Conservation (phyloP, 2,329 filamentous ascomycete species). For the Microdochium trichocladiopsis region DNA sequence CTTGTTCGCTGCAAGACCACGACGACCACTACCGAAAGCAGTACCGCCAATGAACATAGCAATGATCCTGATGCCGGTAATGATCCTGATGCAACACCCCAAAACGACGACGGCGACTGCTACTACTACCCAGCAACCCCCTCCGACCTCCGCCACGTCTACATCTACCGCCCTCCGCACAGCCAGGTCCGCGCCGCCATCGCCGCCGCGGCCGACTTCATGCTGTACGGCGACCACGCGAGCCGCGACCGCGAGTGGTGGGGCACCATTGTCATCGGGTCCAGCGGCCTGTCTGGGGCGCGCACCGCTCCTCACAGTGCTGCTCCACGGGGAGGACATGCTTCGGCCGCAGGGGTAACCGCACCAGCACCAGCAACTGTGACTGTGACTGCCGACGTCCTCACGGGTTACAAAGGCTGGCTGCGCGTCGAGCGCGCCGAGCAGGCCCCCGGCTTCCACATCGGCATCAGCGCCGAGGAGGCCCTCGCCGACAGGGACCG, state of each 20-base stretch:
- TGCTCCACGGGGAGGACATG: too few relatives aligned
- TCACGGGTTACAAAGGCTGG: constrained; percentile 42
- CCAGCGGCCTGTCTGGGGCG: constrained; percentile 5
- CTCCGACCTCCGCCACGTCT: constrained; percentile 39
- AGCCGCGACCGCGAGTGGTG: constrained; percentile 45
- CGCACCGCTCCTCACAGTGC: constrained; percentile 1
- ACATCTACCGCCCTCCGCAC: constrained; percentile 35
- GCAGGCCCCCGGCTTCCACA: constrained; percentile 26
- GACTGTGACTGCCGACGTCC: constrained; percentile 19
- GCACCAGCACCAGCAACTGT: constrained; percentile 7
- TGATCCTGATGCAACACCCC: too few relatives aligned
- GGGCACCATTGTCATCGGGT: constrained; percentile 49
- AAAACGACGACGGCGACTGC: too few relatives aligned
- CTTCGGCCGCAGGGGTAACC: constrained; percentile 12
- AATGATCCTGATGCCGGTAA: neutral
- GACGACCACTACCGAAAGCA: too few relatives aligned
- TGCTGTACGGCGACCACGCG: constrained; percentile 39
- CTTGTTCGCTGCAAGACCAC: too few relatives aligned
- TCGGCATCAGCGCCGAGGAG: constrained; percentile 33
- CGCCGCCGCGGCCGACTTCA: constrained; percentile 33
- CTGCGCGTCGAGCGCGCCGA: constrained; percentile 38
- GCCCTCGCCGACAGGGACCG: constrained; percentile 31
- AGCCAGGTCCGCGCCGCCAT: constrained; percentile 25
- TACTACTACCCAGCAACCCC: constrained; percentile 10
- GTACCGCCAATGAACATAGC: too few relatives aligned